These are phyloP conservation scores for Cocos nucifera DNA, from an alignment of 176 grass and related monocot species.

Conservation along the genomic window DNA sequence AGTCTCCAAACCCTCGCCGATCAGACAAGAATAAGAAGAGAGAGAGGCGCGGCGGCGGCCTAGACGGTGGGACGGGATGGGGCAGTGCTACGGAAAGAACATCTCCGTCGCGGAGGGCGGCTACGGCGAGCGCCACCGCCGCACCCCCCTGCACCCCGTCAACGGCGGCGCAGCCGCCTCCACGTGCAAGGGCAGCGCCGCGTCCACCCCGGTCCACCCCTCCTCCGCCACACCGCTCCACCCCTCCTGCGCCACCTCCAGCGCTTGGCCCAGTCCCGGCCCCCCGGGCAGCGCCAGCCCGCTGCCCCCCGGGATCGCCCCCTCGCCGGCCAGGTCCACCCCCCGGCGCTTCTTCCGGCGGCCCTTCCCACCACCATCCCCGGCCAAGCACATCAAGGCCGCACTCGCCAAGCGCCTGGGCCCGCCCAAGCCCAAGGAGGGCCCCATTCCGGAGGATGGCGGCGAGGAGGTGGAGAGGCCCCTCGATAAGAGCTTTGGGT, in stretches of 20 bases:
- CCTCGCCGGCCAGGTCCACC: conserved; percentile 15
- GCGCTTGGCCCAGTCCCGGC: conserved; percentile 5
- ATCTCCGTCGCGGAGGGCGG: conserved; percentile 5
- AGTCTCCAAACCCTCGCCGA: too few relatives aligned
- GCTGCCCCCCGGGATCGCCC: conserved; percentile 6
- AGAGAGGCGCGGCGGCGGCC: background rate
- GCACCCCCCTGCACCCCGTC: too few relatives aligned
- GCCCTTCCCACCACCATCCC: conserved; percentile 17
- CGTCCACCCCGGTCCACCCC: background rate
- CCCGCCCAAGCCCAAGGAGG: conserved; percentile 13
- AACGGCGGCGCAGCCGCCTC: background rate
- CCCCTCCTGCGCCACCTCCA: background rate
- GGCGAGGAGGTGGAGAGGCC: background rate
- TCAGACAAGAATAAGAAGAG: too few relatives aligned
- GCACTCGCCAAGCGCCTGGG: conserved; percentile 9
- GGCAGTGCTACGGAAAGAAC: conserved; percentile 11
- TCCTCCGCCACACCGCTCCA: conserved; percentile 1
- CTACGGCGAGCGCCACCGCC: background rate
- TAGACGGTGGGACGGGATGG: background rate
- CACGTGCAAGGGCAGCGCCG: background rate
- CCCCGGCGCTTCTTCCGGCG: conserved; percentile 8
- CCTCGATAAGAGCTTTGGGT: conserved; percentile 18
- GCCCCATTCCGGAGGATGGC: background rate
- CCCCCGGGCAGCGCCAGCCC: conserved; percentile 7
- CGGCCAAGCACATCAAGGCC: conserved; percentile 20